A percentile compares a stretch with the other conserved stretches of the same genome.
Conservation (phyloP, 768 basidiomycete genomes). For the Lactifluus piperatus region DNA sequence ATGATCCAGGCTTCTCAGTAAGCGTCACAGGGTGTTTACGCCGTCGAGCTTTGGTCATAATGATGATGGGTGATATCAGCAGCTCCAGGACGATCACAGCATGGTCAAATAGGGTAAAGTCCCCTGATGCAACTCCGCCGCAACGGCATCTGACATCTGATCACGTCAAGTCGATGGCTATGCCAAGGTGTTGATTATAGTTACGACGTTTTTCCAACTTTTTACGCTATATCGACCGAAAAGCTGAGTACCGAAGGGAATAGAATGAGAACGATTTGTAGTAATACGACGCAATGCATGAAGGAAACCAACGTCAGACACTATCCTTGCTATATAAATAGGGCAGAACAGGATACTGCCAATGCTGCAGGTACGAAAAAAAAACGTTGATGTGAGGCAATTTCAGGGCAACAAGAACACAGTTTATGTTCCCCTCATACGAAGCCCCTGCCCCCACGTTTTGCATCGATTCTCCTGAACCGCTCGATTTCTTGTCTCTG, state of each 20-base stretch:
- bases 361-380: neutral
- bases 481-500: slow-evolving; percentile 77
- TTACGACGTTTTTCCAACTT: neutral
- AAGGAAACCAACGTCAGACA: neutral
- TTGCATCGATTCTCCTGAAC: slow-evolving; percentile 84
- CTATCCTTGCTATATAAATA: neutral
- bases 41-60: slow-evolving; percentile 37
- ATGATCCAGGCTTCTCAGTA: slow-evolving; percentile 26
- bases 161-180: neutral
- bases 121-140: too few species aligned
- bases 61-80: neutral
- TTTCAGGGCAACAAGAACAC: neutral
- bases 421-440: slow-evolving; percentile 38
- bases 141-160: too few species aligned
- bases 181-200: neutral
- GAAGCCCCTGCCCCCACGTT: slow-evolving; percentile 80
- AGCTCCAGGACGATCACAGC: too few species aligned
- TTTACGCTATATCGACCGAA: neutral
- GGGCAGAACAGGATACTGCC: neutral
- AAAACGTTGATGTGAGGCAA: neutral
- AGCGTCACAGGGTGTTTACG: slow-evolving; percentile 39
- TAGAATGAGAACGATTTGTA: neutral
- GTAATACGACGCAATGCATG: neutral
- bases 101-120: neutral
- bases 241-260: neutral